Evolutionary conservation across 139 green algal species (phyloP), one percentile per base, ranked within the genome.

Genomic region (Auxenochlorella pyrenoidosa): DNA sequence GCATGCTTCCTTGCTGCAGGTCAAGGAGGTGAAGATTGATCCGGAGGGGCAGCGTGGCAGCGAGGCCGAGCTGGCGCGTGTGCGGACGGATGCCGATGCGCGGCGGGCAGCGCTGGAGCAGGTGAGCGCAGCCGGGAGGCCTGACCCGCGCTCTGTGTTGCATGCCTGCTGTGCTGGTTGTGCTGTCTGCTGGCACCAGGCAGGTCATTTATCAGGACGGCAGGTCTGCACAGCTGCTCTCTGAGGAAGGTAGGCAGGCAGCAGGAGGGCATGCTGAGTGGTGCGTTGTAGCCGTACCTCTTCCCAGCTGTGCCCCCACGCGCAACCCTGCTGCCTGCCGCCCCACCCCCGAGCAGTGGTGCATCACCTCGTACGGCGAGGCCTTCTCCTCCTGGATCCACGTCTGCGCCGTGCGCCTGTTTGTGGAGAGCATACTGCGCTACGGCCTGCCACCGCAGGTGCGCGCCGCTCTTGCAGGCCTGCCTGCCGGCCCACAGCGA

Each of bases 351-450:
- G 16, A 63, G 54, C 78, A 95, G 38, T 99, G 98, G 98, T 97
- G 94, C 89, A 84, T 92, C 76, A 95, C 94, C 28, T 96, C 97
- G 5, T 99, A 98, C 88, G 95, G 94, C 15, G 95, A 99, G 93
- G 96, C 95, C 0, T 98, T 99, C 89, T 92, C 80, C 83, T 91
- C 88, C 36, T 99, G 95, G 94, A 95, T 99, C 86, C 98, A 99
- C 91, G 88, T 99, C 30, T 94, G 88, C 32, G 95, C 95, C 0
- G 93, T 99, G 43, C 93, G 97, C 26, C 86, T 99, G 36, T 99
- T 99, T 91, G 95, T 98, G 65, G 98, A 99, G 91, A 97, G 93
- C 92, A 98, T 99, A 63, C 90, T 99, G 87, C 93, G 98, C 12
- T 99, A 99, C 89, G 98, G 98, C 28, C 93, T 99, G 82, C 98